A percentile compares a stretch with the other conserved stretches of the same genome.
Conservation (phyloP, 1,284 basidiomycete species). For the Vanrija humicola region DNA sequence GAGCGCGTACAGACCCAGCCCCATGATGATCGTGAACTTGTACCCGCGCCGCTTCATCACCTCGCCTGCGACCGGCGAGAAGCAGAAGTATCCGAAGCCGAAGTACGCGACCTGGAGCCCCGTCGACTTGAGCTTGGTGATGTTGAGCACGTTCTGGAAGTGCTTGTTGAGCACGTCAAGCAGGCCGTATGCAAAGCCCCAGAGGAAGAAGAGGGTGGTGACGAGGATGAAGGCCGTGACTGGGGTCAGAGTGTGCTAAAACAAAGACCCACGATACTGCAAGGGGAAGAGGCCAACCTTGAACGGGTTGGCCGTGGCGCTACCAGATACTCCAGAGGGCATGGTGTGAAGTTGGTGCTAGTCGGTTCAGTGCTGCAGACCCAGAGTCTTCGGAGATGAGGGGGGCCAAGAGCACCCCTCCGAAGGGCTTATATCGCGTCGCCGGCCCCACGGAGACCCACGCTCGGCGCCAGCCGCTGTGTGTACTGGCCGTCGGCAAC, state of each 20-base stretch:
- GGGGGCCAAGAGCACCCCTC: no score
- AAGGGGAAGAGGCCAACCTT: constrained; percentile 13
- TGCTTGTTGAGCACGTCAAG: constrained; percentile 69
- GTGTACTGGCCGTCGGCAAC: no score
- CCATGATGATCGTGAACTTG: constrained; percentile 57
- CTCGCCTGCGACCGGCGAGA: constrained; percentile 48
- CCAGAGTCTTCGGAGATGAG: no score
- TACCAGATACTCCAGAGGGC: constrained; percentile 3
- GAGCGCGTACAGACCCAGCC: constrained; percentile 64
- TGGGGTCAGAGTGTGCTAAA: constrained; percentile 1
- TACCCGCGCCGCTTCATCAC: constrained; percentile 50
- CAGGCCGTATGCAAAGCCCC: constrained; percentile 60
- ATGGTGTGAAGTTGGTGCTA: background rate
- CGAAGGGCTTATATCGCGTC: no score
- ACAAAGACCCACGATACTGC: constrained; percentile 5
- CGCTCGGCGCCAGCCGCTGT: no score
- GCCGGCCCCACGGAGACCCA: no score
- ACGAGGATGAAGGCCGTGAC: constrained; percentile 63
- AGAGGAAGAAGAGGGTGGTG: constrained; percentile 75
- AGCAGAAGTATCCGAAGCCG: constrained; percentile 58
- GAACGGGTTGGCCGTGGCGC: constrained; percentile 6
- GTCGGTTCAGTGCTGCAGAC: background rate
- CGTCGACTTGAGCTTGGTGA: constrained; percentile 74
- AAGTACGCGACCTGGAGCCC: constrained; percentile 83
- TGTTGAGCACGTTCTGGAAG: constrained; percentile 62